Evolutionary conservation across 1,284 basidiomycete species (phyloP).

Genomic region (Pseudozyma flocculosa): DNA sequence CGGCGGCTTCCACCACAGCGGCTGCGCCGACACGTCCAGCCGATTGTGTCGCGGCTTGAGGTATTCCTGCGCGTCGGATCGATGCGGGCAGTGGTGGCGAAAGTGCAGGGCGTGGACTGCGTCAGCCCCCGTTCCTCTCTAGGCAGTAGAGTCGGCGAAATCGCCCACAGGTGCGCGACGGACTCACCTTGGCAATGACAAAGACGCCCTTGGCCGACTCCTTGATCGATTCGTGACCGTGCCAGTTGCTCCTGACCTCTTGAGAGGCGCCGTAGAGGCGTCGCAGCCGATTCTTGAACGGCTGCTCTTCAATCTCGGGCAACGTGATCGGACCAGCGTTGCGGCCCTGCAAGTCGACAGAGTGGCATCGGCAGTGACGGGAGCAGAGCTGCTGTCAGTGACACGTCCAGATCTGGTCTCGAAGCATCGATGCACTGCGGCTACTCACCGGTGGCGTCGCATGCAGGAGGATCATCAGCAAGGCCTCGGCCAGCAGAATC

Average conservation of each 20-base stretch:
- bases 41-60: background rate
- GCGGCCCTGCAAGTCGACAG: no score
- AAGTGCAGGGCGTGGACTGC: background rate
- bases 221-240: no score
- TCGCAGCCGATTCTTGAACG: background rate
- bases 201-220: background rate
- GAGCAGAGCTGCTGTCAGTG: no score
- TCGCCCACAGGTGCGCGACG: background rate
- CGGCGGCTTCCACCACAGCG: background rate
- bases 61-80: background rate
- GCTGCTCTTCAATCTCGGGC: background rate
- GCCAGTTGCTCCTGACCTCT: background rate
- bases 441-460: background rate
- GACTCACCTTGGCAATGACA: conserved; percentile 1
- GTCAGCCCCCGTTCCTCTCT: no score
- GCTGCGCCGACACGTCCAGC: background rate
- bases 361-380: no score
- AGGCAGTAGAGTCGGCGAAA: no score
- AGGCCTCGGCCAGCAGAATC: conserved; percentile 15
- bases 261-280: conserved; percentile 1
- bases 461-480: conserved; percentile 5
- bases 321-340: no score
- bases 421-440: no score
- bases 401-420: no score
- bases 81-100: background rate